Base-by-base conservation (phyloP, 768 basidiomycete species). In the Plicaturopsis crispa region DNA sequence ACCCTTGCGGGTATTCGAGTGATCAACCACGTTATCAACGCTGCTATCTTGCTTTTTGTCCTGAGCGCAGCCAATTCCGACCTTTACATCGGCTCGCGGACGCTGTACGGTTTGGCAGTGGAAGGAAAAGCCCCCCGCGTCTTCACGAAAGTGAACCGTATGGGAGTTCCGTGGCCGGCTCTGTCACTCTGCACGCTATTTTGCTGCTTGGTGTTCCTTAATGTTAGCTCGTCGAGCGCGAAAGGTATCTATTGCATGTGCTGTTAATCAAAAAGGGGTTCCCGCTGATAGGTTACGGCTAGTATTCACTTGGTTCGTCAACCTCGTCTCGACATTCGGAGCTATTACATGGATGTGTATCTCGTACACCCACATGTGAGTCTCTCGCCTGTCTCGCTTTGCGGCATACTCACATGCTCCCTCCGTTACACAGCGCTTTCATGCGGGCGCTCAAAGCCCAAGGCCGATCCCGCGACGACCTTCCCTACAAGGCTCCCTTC, bases 1-100 rank as follows among this genome's bases (percentile, higher is more conserved):
- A 60, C 56, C n/a, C n/a, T 62, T 49, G 76, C 71, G 35, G 73
- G 76, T 19, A 80, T 84, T 55, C 67, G 65, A 45, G 66, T 66
- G 7, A 60, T 82, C 6, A 67, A 74, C 40, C 71, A 84, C 51
- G 55, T 88, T 44, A 78, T 87, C 50, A 81, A 83, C 44, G 71
- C 66, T 11, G 70, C 67, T 4, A 74, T 81, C 45, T 62, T 82
- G 18, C 58, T 82, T 45, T 82, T 80, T 53, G 74, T 80, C 11
- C 14, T 39, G n/a, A 44, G 26, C 18, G 67, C 66, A 2, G 62
- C 78, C 14, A 81, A 80, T 53, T 75, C 73, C 12, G 82, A 83
- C 55, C 57, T 81, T 33, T 80, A 71, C 44, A 70, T 61, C 40
- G 52, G 66, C 4, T 73, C 71, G 20, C 66, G 73, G 40, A 67